phyloP scores from a whole-genome alignment of 2,329 filamentous ascomycete genomes.

The Monilinia fructigena region DNA sequence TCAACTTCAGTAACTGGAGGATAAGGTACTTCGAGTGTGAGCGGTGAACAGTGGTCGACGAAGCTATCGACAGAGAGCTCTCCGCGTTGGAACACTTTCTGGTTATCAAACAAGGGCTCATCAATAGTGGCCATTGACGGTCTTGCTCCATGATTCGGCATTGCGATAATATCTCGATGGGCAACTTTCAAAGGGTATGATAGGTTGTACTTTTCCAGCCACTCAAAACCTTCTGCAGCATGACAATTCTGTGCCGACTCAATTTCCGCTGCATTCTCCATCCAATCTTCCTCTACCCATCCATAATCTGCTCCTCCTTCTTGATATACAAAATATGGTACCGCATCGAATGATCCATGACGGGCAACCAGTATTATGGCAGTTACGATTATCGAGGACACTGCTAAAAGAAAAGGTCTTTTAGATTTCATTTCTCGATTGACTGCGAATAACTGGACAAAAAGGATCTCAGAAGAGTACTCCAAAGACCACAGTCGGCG shows the following conservation, averaged over 20 bases:
- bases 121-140: conserved; percentile 34
- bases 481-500: neutral
- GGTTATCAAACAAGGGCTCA: conserved; percentile 34
- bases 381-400: conserved; percentile 10
- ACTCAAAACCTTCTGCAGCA: conserved; percentile 5
- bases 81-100: conserved; percentile 29
- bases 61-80: conserved; percentile 28
- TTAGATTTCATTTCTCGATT: conserved; percentile 15
- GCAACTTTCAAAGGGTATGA: conserved; percentile 36
- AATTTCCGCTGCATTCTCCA: neutral
- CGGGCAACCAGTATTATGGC: conserved; percentile 5
- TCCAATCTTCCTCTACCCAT: neutral
- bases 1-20: conserved; percentile 41
- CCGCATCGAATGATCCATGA: neutral
- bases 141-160: conserved; percentile 26
- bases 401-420: neutral
- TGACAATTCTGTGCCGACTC: neutral
- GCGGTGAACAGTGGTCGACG: conserved; percentile 31
- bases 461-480: neutral
- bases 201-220: conserved; percentile 32
- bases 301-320: neutral
- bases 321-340: conserved; percentile 11
- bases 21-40: conserved; percentile 34
- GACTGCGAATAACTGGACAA: neutral
- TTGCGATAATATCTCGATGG: conserved; percentile 35